phyloP scores from a whole-genome alignment of 352 stramenopile genomes.

The Globisporangium mamillatum region DNA sequence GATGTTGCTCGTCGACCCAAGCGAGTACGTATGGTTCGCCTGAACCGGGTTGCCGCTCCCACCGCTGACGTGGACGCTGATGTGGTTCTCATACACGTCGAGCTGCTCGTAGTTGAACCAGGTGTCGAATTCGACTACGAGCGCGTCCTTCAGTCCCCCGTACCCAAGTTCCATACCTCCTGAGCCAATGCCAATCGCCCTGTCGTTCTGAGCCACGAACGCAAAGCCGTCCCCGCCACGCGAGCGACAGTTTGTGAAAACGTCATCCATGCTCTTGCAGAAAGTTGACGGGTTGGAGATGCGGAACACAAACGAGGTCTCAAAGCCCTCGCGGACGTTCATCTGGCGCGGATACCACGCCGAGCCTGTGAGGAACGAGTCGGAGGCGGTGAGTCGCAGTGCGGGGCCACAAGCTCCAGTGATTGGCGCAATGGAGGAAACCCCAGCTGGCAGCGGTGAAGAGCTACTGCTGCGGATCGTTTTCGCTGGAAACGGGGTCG shows the following conservation, averaged over 20 bases:
- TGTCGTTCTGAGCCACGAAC: conserved; percentile 85
- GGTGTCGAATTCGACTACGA: conserved; percentile 92
- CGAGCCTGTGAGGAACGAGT: conserved; percentile 70
- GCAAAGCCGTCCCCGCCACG: conserved; percentile 75
- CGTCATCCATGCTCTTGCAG: conserved; percentile 88
- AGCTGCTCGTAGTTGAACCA: conserved; percentile 88
- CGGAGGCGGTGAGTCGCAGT: conserved; percentile 79
- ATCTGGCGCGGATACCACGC: conserved; percentile 90
- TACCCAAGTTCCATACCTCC: conserved; percentile 85
- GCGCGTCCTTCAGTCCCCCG: conserved; percentile 73
- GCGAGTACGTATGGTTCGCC: conserved; percentile 75
- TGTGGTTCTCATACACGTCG: conserved; percentile 92
- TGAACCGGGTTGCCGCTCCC: conserved; percentile 26
- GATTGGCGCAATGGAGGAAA: conserved; percentile 29
- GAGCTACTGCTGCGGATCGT: conserved; percentile 25
- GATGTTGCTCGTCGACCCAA: conserved; percentile 67
- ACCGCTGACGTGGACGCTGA: conserved; percentile 79
- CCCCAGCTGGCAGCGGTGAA: conserved; percentile 13
- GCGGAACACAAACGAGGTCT: conserved; percentile 82
- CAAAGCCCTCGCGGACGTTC: conserved; percentile 90
- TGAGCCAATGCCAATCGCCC: conserved; percentile 55
- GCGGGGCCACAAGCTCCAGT: conserved; percentile 53
- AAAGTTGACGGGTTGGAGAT: conserved; percentile 82
- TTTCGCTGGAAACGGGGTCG: conserved; percentile 44
- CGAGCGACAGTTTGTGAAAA: conserved; percentile 79